Percentiles rank a stretch among this genome's conserved stretches.
Conservation (phyloP, 768 basidiomycete species). For the Auricularia auricula-judae region DNA sequence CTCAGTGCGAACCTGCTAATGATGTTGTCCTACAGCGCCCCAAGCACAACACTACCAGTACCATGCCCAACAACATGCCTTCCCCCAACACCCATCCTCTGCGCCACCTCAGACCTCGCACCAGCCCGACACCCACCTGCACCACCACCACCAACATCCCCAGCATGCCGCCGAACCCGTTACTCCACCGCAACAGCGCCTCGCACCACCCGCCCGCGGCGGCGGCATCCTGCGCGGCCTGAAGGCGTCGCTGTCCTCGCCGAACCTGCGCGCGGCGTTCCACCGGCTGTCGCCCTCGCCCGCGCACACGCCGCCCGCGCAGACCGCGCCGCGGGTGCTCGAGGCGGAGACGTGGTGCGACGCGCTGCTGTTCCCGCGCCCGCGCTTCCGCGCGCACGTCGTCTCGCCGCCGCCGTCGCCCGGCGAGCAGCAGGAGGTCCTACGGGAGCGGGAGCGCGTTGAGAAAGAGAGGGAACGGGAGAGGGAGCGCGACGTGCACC, state of each 20-base stretch:
- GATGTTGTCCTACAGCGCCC: too few species aligned
- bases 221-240: slow-evolving; percentile 17
- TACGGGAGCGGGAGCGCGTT: background rate
- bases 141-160: background rate
- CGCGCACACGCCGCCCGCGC: background rate
- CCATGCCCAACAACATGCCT: too few species aligned
- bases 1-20: too few species aligned
- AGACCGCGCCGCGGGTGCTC: background rate
- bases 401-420: slow-evolving; percentile 42
- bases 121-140: background rate
- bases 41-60: too few species aligned
- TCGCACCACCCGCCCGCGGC: background rate
- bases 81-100: too few species aligned
- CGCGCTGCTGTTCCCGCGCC: slow-evolving; percentile 64
- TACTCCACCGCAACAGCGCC: background rate
- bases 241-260: slow-evolving; percentile 53
- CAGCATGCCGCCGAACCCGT: background rate
- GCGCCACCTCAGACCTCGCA: too few species aligned
- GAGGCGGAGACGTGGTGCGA: slow-evolving; percentile 77
- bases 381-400: slow-evolving; percentile 39
- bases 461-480: background rate
- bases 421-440: background rate
- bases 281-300: slow-evolving; percentile 34
- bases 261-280: slow-evolving; percentile 37
- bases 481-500: background rate